Percentiles rank a stretch among this genome's conserved stretches.
Conservation (phyloP, 179 eudicot species). For the Drosera spatulata region DNA sequence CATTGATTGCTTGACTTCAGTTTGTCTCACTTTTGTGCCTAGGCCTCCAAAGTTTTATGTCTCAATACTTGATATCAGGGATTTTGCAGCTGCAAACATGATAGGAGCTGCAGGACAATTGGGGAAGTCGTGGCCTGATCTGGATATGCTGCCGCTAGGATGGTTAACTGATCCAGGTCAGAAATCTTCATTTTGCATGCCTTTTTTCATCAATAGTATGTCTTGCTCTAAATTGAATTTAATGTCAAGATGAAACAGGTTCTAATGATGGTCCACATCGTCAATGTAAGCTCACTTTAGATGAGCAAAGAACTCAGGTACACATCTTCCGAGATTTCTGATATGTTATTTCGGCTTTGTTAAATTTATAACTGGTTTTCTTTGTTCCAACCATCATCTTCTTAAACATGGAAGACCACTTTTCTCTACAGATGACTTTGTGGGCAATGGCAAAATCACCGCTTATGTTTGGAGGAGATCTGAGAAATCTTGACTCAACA, state of each 20-base stretch:
- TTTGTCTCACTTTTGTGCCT: background rate
- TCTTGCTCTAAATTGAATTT: background rate
- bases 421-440: conserved; percentile 58
- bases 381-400: too few relatives aligned
- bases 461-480: conserved; percentile 92
- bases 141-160: conserved; percentile 96
- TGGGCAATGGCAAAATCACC: conserved; percentile 98
- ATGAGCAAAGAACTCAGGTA: conserved; percentile 89
- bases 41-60: background rate
- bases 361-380: background rate
- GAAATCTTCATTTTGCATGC: background rate
- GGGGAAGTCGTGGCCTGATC: conserved; percentile 94
- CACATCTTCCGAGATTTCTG: conserved; percentile 3
- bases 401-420: background rate
- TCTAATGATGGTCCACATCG: conserved; percentile 76
- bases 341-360: background rate
- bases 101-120: conserved; percentile 58
- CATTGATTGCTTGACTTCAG: background rate
- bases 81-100: conserved; percentile 66
- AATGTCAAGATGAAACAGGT: conserved; percentile 24
- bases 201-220: background rate
- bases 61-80: conserved; percentile 21
- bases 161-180: conserved; percentile 84
- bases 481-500: conserved; percentile 65
- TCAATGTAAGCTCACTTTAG: conserved; percentile 33